These are phyloP conservation scores for Lactifluus hygrophoroides DNA, from an alignment of 768 basidiomycete species.

Conservation along the genomic window DNA sequence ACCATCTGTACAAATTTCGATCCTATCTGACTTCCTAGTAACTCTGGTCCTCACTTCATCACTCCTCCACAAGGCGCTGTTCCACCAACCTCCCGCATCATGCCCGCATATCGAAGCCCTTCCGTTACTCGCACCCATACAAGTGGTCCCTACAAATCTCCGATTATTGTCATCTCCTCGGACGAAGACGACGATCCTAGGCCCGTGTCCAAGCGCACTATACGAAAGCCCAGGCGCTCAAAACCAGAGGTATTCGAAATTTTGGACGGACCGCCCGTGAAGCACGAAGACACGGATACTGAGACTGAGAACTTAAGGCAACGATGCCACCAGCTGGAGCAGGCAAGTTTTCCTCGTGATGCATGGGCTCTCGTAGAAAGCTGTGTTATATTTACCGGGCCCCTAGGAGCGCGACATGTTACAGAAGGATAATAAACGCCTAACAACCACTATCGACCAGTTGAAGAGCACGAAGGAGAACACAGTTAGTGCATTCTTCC, in stretches of 20 bases:
- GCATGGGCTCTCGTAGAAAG: background rate
- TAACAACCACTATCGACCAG: background rate
- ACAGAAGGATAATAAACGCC: background rate
- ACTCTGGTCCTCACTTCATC: background rate
- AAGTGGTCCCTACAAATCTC: background rate
- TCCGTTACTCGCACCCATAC: background rate
- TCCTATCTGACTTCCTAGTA: slow-evolving; percentile 1
- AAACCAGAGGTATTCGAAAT: slow-evolving; percentile 6
- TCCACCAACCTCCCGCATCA: background rate
- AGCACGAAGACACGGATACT: slow-evolving; percentile 7
- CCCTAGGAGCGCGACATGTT: slow-evolving; percentile 6
- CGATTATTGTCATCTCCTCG: slow-evolving; percentile 15
- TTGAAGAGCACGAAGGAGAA: slow-evolving; percentile 10
- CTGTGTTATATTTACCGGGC: background rate
- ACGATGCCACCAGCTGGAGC: slow-evolving; percentile 7
- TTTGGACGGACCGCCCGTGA: background rate
- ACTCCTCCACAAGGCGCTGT: background rate
- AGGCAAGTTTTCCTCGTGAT: background rate
- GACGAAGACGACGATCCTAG: slow-evolving; percentile 11
- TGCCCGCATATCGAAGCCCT: slow-evolving; percentile 9
- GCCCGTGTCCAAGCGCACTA: background rate
- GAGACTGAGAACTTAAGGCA: background rate
- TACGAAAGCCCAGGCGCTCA: background rate
- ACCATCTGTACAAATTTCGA: background rate
- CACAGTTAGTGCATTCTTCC: background rate